Evolutionary conservation across 1,284 basidiomycete species (phyloP).

Genomic region (Gymnopus androsaceus): DNA sequence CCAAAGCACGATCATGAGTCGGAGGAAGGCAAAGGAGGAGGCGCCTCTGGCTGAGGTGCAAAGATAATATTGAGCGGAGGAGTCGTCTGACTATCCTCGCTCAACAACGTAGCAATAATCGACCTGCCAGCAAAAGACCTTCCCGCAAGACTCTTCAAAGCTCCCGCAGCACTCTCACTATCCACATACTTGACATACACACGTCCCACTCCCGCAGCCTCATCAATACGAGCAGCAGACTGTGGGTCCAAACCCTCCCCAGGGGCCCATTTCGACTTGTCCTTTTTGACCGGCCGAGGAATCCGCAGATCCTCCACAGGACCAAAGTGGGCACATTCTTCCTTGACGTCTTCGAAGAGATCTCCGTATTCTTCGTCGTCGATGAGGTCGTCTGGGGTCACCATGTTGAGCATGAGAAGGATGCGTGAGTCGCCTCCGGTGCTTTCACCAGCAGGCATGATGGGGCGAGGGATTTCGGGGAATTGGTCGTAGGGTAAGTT

Average conservation of each 20-base stretch:
- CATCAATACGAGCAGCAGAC: conserved; percentile 72
- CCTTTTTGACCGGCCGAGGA: conserved; percentile 85
- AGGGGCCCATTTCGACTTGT: conserved; percentile 76
- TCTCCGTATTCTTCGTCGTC: conserved; percentile 94
- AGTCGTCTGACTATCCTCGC: conserved; percentile 79
- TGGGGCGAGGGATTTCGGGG: conserved; percentile 78
- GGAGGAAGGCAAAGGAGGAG: conserved; percentile 64
- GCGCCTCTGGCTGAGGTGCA: conserved; percentile 78
- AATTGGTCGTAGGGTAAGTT: conserved; percentile 71
- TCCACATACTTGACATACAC: conserved; percentile 88
- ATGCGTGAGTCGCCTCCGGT: conserved; percentile 62
- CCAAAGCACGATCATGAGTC: background rate
- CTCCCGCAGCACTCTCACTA: conserved; percentile 62
- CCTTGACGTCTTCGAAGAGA: conserved; percentile 92
- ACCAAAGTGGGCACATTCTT: conserved; percentile 88
- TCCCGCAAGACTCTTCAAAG: conserved; percentile 85
- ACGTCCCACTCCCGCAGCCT: conserved; percentile 89
- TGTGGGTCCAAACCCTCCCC: conserved; percentile 65
- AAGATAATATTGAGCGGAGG: conserved; percentile 79
- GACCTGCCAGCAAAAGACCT: conserved; percentile 90
- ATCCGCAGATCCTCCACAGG: conserved; percentile 84
- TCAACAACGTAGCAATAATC: conserved; percentile 80
- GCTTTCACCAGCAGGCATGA: conserved; percentile 64
- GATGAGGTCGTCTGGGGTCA: conserved; percentile 88
- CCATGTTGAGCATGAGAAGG: conserved; percentile 99